These are phyloP conservation scores for Hymenoscyphus linearis DNA, from an alignment of 2,329 filamentous ascomycete genomes.

Conservation along the genomic window DNA sequence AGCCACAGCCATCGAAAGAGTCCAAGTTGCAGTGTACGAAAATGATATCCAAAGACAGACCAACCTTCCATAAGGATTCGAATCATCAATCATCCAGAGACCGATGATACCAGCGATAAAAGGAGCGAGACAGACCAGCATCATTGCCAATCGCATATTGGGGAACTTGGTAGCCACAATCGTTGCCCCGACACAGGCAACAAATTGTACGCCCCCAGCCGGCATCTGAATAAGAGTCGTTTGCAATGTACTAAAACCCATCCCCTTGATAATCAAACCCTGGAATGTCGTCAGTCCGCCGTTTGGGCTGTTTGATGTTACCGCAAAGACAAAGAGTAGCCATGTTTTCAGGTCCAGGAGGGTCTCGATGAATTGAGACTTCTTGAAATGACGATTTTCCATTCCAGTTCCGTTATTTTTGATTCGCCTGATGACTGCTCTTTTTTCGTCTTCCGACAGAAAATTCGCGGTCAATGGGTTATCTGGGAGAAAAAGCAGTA, in stretches of 20 bases:
- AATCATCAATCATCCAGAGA: background rate
- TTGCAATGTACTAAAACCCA: background rate
- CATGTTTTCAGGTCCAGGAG: constrained; percentile 23
- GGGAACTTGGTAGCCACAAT: background rate
- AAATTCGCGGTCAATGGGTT: constrained; percentile 49
- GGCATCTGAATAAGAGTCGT: constrained; percentile 51
- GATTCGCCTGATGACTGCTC: constrained; percentile 20
- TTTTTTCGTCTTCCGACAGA: constrained; percentile 35
- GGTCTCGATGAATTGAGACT: constrained; percentile 19
- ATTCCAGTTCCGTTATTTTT: constrained; percentile 19
- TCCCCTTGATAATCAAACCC: background rate
- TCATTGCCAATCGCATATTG: background rate
- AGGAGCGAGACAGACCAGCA: background rate
- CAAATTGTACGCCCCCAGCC: constrained; percentile 42
- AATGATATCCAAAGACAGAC: background rate
- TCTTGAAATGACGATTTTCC: constrained; percentile 22
- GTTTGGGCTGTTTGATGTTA: constrained; percentile 47
- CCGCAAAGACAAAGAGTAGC: constrained; percentile 41
- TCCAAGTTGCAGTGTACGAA: background rate
- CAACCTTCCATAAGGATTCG: background rate
- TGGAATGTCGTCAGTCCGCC: constrained; percentile 29
- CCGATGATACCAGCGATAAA: background rate
- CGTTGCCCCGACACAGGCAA: constrained; percentile 25
- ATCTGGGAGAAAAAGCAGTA: constrained; percentile 54
- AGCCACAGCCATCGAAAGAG: constrained; percentile 11